These are phyloP conservation scores for Microbotryum violaceum DNA, from an alignment of 1,284 basidiomycete species.

Conservation along the genomic window DNA sequence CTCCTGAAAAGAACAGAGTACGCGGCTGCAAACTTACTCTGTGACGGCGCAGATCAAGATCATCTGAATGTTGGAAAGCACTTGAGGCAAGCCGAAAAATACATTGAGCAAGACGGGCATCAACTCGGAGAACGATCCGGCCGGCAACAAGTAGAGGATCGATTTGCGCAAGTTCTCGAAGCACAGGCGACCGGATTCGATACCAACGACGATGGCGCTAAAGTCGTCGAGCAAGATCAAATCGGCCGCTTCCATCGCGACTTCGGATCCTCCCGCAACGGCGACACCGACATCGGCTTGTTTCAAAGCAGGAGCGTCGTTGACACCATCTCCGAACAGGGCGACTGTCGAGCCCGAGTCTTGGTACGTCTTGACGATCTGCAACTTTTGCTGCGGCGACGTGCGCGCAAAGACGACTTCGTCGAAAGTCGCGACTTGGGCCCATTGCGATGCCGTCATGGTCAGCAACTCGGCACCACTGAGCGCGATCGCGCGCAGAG, in stretches of 20 bases:
- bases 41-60: constrained; percentile 53
- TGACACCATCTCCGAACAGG: constrained; percentile 63
- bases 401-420: constrained; percentile 68
- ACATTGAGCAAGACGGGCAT: constrained; percentile 57
- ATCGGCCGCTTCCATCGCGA: constrained; percentile 44
- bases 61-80: constrained; percentile 50
- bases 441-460: constrained; percentile 47
- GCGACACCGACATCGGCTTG: constrained; percentile 48
- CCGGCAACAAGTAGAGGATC: constrained; percentile 29
- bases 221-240: constrained; percentile 42
- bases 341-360: constrained; percentile 50
- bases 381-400: constrained; percentile 59
- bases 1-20: no score
- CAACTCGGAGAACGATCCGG: constrained; percentile 55
- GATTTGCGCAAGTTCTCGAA: constrained; percentile 60
- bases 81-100: constrained; percentile 49
- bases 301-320: constrained; percentile 53
- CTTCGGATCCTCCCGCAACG: constrained; percentile 46
- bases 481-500: constrained; percentile 38
- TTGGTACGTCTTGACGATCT: constrained; percentile 59
- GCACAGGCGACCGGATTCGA: constrained; percentile 48
- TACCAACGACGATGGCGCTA: constrained; percentile 45
- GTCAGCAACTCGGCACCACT: constrained; percentile 46
- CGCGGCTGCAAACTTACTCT: no score
- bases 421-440: constrained; percentile 48